Conservation (phyloP, 2,329 filamentous ascomycete genomes). For the Xenosphaeropsis pyriputrescens region DNA sequence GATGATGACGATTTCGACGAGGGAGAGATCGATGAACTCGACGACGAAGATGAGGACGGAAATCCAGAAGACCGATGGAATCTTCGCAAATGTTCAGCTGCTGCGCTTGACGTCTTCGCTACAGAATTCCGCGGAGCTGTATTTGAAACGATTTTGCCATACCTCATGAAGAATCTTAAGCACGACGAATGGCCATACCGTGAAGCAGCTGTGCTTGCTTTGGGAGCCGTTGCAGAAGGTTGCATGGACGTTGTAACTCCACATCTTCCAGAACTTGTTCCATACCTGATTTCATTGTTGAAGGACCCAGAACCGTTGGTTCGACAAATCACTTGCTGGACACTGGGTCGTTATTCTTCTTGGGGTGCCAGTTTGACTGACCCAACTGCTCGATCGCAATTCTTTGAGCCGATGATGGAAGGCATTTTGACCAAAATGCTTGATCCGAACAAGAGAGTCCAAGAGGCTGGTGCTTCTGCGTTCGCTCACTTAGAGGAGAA, state of each 20-base stretch:
- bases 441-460: slow-evolving; percentile 93
- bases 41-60: slow-evolving; percentile 54
- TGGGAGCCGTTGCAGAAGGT: slow-evolving; percentile 89
- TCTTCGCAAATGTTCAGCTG: slow-evolving; percentile 89
- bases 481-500: slow-evolving; percentile 96
- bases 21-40: slow-evolving; percentile 66
- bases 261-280: slow-evolving; percentile 78
- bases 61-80: slow-evolving; percentile 93
- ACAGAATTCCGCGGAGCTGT: slow-evolving; percentile 78
- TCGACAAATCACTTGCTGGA: slow-evolving; percentile 96
- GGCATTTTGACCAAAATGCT: slow-evolving; percentile 90
- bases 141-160: slow-evolving; percentile 84
- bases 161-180: slow-evolving; percentile 77
- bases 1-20: slow-evolving; percentile 73
- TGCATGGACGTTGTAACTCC: slow-evolving; percentile 83
- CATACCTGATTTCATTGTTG: slow-evolving; percentile 77
- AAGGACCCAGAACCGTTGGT: slow-evolving; percentile 81
- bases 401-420: slow-evolving; percentile 94
- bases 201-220: slow-evolving; percentile 84
- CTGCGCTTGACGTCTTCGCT: slow-evolving; percentile 86
- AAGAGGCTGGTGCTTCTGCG: slow-evolving; percentile 88
- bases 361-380: slow-evolving; percentile 74
- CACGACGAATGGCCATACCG: slow-evolving; percentile 84
- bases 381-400: slow-evolving; percentile 52
- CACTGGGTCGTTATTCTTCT: slow-evolving; percentile 78